A percentile compares a stretch with the other conserved stretches of the same genome.
These are phyloP conservation scores for Verticillium alfalfae DNA, from an alignment of 2,329 filamentous ascomycete species.

Conservation along the genomic window DNA sequence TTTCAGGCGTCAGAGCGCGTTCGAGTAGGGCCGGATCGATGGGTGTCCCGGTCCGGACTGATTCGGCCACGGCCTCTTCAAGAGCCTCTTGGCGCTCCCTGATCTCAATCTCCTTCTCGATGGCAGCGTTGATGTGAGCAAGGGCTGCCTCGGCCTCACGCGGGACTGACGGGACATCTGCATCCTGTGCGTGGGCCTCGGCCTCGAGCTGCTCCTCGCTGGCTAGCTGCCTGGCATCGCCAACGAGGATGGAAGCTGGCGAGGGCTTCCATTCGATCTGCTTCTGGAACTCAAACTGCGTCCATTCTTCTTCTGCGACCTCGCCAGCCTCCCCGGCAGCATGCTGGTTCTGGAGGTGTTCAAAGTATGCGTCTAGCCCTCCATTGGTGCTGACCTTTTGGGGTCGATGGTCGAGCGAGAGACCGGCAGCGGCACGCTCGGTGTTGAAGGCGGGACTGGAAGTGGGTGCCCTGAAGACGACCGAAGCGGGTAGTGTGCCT, in stretches of 20 bases:
- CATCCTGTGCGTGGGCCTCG: conserved; percentile 25
- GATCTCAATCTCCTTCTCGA: conserved; percentile 70
- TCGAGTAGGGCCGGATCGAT: conserved; percentile 33
- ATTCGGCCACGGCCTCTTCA: conserved; percentile 34
- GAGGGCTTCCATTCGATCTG: conserved; percentile 82
- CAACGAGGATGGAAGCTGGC: conserved; percentile 42
- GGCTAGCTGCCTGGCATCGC: conserved; percentile 51
- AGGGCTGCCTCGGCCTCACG: conserved; percentile 54
- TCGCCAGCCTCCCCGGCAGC: conserved; percentile 39
- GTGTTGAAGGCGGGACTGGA: conserved; percentile 73
- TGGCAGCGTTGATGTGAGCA: conserved; percentile 78
- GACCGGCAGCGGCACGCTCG: conserved; percentile 44
- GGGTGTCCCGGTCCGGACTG: conserved; percentile 26
- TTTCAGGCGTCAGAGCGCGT: conserved; percentile 30
- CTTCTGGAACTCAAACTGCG: conserved; percentile 83
- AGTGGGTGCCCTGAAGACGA: conserved; percentile 56
- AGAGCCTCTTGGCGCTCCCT: conserved; percentile 38
- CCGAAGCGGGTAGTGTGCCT: conserved; percentile 50
- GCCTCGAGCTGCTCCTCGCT: conserved; percentile 19
- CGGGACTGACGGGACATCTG: conserved; percentile 27
- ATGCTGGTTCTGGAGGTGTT: conserved; percentile 79
- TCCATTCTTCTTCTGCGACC: conserved; percentile 75
- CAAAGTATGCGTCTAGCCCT: conserved; percentile 84
- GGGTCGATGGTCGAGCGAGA: conserved; percentile 52
- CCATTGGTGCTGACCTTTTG: conserved; percentile 40